These are phyloP conservation scores for Umbelopsis sp. DNA, from an alignment of 371 early-diverging fungal species.

Conservation along the genomic window DNA sequence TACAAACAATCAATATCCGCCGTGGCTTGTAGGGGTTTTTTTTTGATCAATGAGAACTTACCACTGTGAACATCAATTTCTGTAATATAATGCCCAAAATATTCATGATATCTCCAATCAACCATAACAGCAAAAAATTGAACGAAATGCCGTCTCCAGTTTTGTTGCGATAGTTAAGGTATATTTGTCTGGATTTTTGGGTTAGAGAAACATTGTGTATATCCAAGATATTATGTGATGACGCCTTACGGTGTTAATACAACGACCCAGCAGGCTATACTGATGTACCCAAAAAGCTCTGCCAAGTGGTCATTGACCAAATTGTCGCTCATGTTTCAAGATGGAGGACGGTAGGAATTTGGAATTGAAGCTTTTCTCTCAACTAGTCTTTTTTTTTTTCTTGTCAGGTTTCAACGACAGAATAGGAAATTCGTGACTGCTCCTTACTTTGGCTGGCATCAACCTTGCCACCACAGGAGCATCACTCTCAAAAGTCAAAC, in stretches of 20 bases:
- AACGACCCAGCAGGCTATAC: conserved; percentile 68
- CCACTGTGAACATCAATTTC: conserved; percentile 71
- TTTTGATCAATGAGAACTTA: conserved; percentile 28
- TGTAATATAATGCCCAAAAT: conserved; percentile 76
- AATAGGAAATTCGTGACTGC: conserved; percentile 9
- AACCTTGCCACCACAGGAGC: too few relatives aligned
- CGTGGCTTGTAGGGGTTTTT: not conserved
- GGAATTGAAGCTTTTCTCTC: not conserved
- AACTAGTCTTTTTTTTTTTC: not conserved
- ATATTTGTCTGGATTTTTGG: conserved; percentile 54
- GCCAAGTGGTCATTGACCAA: conserved; percentile 29
- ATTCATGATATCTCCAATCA: conserved; percentile 82
- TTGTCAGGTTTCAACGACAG: not conserved
- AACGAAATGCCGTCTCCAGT: conserved; percentile 71
- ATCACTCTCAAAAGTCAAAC: too few relatives aligned
- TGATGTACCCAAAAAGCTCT: conserved; percentile 49
- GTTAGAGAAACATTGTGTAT: not conserved
- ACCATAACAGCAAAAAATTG: conserved; percentile 76
- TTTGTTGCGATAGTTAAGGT: conserved; percentile 62
- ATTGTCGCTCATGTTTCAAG: not conserved
- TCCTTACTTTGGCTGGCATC: not conserved
- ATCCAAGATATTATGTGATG: not conserved
- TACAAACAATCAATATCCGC: not conserved
- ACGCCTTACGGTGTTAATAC: conserved; percentile 70
- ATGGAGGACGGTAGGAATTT: not conserved